These are phyloP conservation scores for Raffaelea arxii DNA, from an alignment of 2,329 filamentous ascomycete genomes.

Conservation along the genomic window DNA sequence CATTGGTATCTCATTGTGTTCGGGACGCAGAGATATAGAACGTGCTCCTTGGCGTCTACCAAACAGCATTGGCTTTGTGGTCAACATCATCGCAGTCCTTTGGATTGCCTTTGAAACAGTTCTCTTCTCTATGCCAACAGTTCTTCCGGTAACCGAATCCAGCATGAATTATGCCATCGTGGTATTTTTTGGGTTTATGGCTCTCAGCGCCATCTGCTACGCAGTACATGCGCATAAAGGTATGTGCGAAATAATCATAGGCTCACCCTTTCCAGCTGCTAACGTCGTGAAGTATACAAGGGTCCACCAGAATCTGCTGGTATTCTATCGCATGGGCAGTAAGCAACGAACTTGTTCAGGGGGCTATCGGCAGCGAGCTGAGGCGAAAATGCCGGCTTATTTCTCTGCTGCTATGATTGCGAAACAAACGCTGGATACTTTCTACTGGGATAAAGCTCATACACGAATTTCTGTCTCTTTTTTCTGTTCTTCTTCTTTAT, in stretches of 20 bases:
- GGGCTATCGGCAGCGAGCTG: too few relatives aligned
- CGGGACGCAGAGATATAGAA: slow-evolving; percentile 25
- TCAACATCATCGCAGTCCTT: slow-evolving; percentile 19
- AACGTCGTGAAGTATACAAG: slow-evolving; percentile 1
- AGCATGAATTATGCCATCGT: slow-evolving; percentile 67
- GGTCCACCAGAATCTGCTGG: slow-evolving; percentile 1
- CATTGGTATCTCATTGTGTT: slow-evolving; percentile 26
- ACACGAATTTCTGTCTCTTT: too few relatives aligned
- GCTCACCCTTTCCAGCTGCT: background rate
- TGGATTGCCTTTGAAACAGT: slow-evolving; percentile 62
- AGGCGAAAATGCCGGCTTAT: too few relatives aligned
- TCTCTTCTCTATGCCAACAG: slow-evolving; percentile 64
- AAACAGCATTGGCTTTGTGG: slow-evolving; percentile 1
- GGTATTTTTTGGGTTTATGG: slow-evolving; percentile 58
- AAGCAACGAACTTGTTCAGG: too few relatives aligned
- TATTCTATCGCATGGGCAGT: too few relatives aligned
- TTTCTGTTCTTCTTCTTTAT: too few relatives aligned
- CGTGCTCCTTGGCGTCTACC: slow-evolving; percentile 20
- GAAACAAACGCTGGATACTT: too few relatives aligned
- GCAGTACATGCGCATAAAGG: slow-evolving; percentile 30
- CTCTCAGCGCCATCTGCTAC: slow-evolving; percentile 58
- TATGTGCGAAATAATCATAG: background rate
- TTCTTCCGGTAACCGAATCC: slow-evolving; percentile 46
- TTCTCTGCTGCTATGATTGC: too few relatives aligned
- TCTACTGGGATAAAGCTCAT: too few relatives aligned